Percentiles rank a stretch among this genome's conserved stretches.
These are phyloP conservation scores for Berberis vulgaris DNA, from an alignment of 164 flowering plant genomes.

Conservation along the genomic window DNA sequence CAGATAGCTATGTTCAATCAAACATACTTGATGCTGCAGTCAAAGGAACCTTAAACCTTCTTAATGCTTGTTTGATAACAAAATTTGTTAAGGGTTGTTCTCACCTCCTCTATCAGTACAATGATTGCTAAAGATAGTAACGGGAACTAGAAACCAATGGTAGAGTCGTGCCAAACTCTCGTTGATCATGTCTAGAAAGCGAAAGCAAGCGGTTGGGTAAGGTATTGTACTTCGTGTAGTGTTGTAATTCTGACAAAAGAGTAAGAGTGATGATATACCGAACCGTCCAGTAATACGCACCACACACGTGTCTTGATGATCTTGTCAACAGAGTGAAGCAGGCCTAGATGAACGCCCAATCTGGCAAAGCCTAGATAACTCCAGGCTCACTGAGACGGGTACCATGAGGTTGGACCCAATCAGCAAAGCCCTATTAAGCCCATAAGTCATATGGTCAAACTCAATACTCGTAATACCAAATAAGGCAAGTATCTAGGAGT, in stretches of 20 bases:
- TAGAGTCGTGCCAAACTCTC: constrained; percentile 51
- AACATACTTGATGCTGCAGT: constrained; percentile 54
- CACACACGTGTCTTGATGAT: too few relatives aligned
- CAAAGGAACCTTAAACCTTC: constrained; percentile 49
- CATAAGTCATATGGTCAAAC: too few relatives aligned
- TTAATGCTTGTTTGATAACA: constrained; percentile 44
- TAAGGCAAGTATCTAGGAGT: too few relatives aligned
- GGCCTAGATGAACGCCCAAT: too few relatives aligned
- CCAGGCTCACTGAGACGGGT: too few relatives aligned
- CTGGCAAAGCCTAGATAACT: too few relatives aligned
- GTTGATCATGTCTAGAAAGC: constrained; percentile 32
- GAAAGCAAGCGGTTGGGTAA: constrained; percentile 71
- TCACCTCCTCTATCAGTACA: constrained; percentile 74
- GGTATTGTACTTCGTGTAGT: not conserved
- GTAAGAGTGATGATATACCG: too few relatives aligned
- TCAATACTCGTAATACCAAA: too few relatives aligned
- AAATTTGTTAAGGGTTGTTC: constrained; percentile 49
- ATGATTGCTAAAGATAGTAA: constrained; percentile 43
- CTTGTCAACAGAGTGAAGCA: too few relatives aligned
- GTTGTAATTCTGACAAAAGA: not conserved
- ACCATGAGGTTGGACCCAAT: too few relatives aligned
- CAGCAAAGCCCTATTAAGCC: too few relatives aligned
- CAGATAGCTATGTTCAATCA: constrained; percentile 26
- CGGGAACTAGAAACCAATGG: constrained; percentile 39
- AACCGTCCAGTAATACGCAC: too few relatives aligned